Base-by-base conservation (phyloP, 2,329 filamentous ascomycete species). In the Microdochium nivale region DNA sequence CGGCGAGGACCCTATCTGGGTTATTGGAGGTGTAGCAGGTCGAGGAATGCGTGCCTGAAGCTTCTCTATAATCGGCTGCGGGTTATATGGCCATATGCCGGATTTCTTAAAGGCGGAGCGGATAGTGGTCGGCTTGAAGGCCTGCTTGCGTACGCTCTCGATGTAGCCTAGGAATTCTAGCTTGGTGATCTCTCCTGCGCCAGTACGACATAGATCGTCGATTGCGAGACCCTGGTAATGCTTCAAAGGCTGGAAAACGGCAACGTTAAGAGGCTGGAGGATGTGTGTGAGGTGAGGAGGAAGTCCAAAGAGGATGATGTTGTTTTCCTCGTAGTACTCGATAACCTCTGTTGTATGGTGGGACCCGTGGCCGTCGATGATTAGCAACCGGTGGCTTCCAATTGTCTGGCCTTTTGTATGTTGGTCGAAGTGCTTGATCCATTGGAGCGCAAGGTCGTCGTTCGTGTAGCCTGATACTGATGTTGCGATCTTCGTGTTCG, bases 221-320 rank as follows among this genome's bases (percentile, higher is more conserved):
- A 37, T 19, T 14, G 33, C 33, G 14, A 37, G 5, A 16, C 33
- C 33, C 33, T 37, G 33, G n/a, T 37, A 37, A 16, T 37, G 33
- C 43, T 46, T 46, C 8, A 46, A 23, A 3, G 43, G 43, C 24
- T 25, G 21, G 21, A 46, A 46, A 13, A 46, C 51, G 7, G 55
- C 32, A 27, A 56, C 49, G 55, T 60, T 52, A 25, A 61, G 53
- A 35, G 55, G 56, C 52, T 60, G 44, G 8, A 56, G 50, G 16
- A 60, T 33, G 47, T 61, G 51, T 14, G 56, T 68, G 60, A 51
- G 43, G 57, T 62, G 51, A n/a, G 51, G 49, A 24, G 55, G 52
- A 19, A 61, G 35, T 49, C 58, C 59, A 32, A 56, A 49, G 10
- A 57, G 19, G 30, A 52, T 48, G 25, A 61, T 52, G 21, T 57